A percentile compares a stretch with the other conserved stretches of the same genome.
Evolutionary conservation across 2,329 filamentous ascomycete species (phyloP).

Genomic region (Penicillium vulpinum): DNA sequence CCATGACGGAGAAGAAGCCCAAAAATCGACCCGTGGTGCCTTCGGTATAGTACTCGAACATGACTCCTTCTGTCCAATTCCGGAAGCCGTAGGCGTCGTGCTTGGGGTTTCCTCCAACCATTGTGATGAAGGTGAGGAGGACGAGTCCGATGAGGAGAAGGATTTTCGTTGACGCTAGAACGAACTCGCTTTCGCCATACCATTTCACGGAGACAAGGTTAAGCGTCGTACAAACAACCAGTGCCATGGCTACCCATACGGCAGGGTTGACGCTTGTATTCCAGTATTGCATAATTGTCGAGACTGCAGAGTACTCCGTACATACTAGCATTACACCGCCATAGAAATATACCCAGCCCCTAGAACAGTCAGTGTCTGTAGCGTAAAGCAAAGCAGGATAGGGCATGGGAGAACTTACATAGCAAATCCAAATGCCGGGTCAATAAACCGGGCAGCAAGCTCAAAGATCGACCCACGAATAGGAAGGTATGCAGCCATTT

Average conservation of each 20-base stretch:
- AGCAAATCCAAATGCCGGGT: slow-evolving; percentile 49
- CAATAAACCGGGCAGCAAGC: slow-evolving; percentile 51
- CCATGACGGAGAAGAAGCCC: slow-evolving; percentile 71
- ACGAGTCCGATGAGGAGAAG: slow-evolving; percentile 68
- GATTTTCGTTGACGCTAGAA: slow-evolving; percentile 68
- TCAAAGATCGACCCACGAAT: slow-evolving; percentile 51
- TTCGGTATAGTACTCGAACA: slow-evolving; percentile 63
- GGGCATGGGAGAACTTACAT: slow-evolving; percentile 20
- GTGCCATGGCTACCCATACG: slow-evolving; percentile 45
- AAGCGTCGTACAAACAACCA: slow-evolving; percentile 52
- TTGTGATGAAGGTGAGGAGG: slow-evolving; percentile 74
- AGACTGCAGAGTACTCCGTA: slow-evolving; percentile 50
- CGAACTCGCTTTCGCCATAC: slow-evolving; percentile 74
- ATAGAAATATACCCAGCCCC: slow-evolving; percentile 50
- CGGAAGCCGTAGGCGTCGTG: slow-evolving; percentile 70
- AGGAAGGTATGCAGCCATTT: slow-evolving; percentile 35
- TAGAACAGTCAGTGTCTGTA: slow-evolving; percentile 5
- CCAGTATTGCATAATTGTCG: slow-evolving; percentile 50
- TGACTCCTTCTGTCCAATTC: slow-evolving; percentile 62
- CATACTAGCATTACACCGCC: slow-evolving; percentile 48
- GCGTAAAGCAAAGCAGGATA: background rate
- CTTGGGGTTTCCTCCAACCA: slow-evolving; percentile 75
- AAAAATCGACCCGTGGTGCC: slow-evolving; percentile 67
- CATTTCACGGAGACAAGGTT: slow-evolving; percentile 70
- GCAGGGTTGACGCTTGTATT: slow-evolving; percentile 43